These are phyloP conservation scores for Wolfiporia cocos DNA, from an alignment of 1,284 basidiomycete genomes.

Conservation along the genomic window DNA sequence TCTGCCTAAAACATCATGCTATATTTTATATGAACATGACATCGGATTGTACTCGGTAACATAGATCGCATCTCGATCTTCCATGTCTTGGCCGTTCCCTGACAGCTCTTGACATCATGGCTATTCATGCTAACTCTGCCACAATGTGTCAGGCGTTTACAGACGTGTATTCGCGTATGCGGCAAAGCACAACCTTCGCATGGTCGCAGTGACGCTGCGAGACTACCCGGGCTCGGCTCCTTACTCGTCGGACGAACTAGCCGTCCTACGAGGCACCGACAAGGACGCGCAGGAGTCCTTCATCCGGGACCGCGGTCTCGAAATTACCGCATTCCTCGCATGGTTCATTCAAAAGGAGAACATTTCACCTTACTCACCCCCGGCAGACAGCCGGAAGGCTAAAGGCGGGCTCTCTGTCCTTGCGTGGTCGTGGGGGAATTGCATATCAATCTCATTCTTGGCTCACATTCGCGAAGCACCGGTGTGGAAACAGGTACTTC, in stretches of 20 bases:
- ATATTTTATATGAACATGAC: too few species aligned
- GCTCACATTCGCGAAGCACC: constrained; percentile 7
- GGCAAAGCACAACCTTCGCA: constrained; percentile 3
- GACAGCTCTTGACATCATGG: too few species aligned
- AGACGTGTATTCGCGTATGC: constrained; percentile 4
- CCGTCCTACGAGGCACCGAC: constrained; percentile 1
- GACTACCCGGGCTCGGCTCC: constrained; percentile 10
- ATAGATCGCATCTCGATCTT: too few species aligned
- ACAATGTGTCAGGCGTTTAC: constrained; percentile 1
- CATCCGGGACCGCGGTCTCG: constrained; percentile 7
- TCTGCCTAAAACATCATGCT: too few species aligned
- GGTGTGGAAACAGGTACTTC: background rate
- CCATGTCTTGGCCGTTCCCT: too few species aligned
- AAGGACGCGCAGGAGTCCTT: constrained; percentile 1
- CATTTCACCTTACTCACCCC: constrained; percentile 4
- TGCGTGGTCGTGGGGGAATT: constrained; percentile 12
- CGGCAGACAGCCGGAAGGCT: background rate
- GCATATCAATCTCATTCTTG: constrained; percentile 8
- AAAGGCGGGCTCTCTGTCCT: constrained; percentile 11
- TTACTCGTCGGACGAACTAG: constrained; percentile 2
- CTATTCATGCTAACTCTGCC: too few species aligned
- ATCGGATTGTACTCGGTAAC: too few species aligned
- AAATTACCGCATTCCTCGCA: constrained; percentile 9
- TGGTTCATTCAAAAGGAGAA: constrained; percentile 11
- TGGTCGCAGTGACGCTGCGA: constrained; percentile 7